Evolutionary conservation across 164 flowering plant genomes (phyloP), one percentile per base, ranked within the genome.

Genomic region (Chimonanthus praecox): DNA sequence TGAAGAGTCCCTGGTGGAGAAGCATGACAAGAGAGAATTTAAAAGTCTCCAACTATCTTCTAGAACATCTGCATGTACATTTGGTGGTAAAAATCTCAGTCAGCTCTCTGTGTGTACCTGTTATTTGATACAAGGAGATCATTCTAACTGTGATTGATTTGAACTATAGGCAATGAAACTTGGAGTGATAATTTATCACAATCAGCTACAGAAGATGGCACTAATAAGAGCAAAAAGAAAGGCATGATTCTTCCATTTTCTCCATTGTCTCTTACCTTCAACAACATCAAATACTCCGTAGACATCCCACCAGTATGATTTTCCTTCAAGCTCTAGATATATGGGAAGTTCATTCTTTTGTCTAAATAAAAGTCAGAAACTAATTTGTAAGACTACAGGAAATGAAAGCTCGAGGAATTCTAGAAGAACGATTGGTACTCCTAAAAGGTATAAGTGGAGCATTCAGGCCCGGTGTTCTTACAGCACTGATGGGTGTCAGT

Each of bases 401-500:
- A 86, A 85, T 89, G 89, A 88, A 83, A 78, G 80, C 70, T 46
- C 71, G 75, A 77, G 88, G 87, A 13, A 50, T 82, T 13, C 6
- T 43, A 43, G 82, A 78, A 48, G 84, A 84, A 46, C 72, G 74
- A 7, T 66, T 84, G 15, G 77, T 67, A 67, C 88, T 84, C 72
- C 69, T 86, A 18, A 84, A 81, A 68, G 82, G 85, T 18, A 75
- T 86, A 11, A 84, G 79, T 67, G 87, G 88, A 21, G 80, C 84
- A 60, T 86, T 86, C 47, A 84, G 85, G 75, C 88, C 88, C 2
- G 88, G 88, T 66, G 83, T 86, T 18, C 82, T 86, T 47, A 86
- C 87, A 69, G 88, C 87, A 68, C 67, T 84, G 51, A 86, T 86
- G 88, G 88, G 88, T 75, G 83, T 84, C 54, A 86, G 87, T 74